Percentiles rank a stretch among this genome's conserved stretches.
These are phyloP conservation scores for Dactylorhiza incarnata DNA, from an alignment of 106 monocot species.

Conservation along the genomic window DNA sequence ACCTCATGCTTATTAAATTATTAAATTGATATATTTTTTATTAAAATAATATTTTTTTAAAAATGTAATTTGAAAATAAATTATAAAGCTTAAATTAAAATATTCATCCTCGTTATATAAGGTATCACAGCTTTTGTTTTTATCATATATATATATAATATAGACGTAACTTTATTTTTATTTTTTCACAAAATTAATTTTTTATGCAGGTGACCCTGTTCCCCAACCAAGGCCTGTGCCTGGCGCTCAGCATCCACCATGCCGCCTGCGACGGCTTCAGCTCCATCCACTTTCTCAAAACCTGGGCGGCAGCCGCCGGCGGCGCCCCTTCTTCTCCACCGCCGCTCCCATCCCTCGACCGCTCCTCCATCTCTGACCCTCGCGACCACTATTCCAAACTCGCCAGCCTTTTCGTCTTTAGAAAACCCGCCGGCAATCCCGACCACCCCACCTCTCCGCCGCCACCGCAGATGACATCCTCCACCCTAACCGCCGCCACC, in stretches of 20 bases:
- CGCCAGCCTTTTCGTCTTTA: background rate
- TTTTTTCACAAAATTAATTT: no score
- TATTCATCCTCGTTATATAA: no score
- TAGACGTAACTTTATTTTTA: no score
- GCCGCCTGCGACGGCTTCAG: slow-evolving; percentile 17
- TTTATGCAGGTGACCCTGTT: slow-evolving; percentile 22
- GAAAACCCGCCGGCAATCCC: background rate
- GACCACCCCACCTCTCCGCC: background rate
- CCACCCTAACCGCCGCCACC: background rate
- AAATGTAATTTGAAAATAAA: no score
- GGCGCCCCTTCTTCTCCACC: no score
- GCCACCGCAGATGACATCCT: no score
- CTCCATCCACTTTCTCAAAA: slow-evolving; percentile 20
- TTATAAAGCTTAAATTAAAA: no score
- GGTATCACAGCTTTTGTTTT: no score
- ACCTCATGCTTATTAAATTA: no score
- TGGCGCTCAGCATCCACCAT: slow-evolving; percentile 15
- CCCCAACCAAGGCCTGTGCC: slow-evolving; percentile 16
- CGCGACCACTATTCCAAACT: background rate
- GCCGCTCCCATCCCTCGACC: background rate
- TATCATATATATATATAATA: no score
- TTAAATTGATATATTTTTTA: no score
- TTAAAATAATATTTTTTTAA: no score
- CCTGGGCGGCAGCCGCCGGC: slow-evolving; percentile 10
- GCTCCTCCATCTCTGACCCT: background rate